Conservation (phyloP, 176 grass and related monocot genomes). For the Musa schizocarpa region DNA sequence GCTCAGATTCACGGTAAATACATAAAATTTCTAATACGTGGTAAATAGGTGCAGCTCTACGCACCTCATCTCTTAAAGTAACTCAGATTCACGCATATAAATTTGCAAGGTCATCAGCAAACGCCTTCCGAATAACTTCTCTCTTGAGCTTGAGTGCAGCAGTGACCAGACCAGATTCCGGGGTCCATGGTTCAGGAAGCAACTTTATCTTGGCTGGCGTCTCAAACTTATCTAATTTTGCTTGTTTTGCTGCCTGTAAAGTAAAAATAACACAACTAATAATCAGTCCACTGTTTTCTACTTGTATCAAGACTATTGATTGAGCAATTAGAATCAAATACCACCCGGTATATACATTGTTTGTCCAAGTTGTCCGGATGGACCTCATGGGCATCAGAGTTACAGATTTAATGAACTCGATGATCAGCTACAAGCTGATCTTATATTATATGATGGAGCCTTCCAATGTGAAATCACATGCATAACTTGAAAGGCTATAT, state of each 20-base stretch:
- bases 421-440: too few relatives aligned
- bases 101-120: constrained; percentile 33
- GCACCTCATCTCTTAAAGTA: neutral
- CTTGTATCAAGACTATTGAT: neutral
- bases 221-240: constrained; percentile 67
- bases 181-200: constrained; percentile 69
- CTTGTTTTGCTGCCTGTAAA: constrained; percentile 63
- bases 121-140: constrained; percentile 66
- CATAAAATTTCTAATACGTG: neutral
- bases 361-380: neutral
- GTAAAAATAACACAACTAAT: constrained; percentile 1
- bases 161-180: constrained; percentile 71
- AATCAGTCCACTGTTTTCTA: neutral
- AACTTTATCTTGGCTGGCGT: constrained; percentile 71
- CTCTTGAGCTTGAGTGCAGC: constrained; percentile 89
- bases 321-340: neutral
- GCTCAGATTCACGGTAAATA: too few relatives aligned
- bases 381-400: neutral
- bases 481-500: neutral
- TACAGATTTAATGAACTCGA: neutral
- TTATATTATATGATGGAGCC: too few relatives aligned
- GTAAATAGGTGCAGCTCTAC: neutral
- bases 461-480: too few relatives aligned
- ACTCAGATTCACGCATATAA: constrained; percentile 34
- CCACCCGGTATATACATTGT: too few relatives aligned